Conservation (phyloP, 2,329 filamentous ascomycete species). For the Verticillium klebahnii region DNA sequence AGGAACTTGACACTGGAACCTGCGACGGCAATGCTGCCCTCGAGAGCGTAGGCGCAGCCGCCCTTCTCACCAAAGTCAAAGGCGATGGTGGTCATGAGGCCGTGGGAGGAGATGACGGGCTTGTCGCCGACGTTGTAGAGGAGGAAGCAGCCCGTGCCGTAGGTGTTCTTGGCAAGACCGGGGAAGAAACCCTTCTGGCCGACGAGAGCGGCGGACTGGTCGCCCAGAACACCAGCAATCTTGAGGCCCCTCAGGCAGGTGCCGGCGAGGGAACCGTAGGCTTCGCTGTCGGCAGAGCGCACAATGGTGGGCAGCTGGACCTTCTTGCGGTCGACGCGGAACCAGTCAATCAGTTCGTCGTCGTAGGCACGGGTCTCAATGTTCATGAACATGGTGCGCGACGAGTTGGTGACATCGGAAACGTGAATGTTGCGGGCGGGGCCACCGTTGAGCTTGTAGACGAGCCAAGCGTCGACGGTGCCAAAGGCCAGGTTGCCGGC, state of each 20-base stretch:
- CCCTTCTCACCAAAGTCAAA: slow-evolving; percentile 63
- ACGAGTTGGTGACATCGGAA: slow-evolving; percentile 79
- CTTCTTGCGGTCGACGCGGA: slow-evolving; percentile 65
- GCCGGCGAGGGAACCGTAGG: slow-evolving; percentile 59
- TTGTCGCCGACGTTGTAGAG: slow-evolving; percentile 78
- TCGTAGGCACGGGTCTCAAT: slow-evolving; percentile 72
- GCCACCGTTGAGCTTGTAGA: slow-evolving; percentile 75
- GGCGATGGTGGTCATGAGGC: slow-evolving; percentile 71
- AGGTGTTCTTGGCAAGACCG: slow-evolving; percentile 79
- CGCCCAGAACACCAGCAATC: slow-evolving; percentile 75
- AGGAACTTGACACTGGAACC: slow-evolving; percentile 71
- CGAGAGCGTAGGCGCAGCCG: slow-evolving; percentile 69
- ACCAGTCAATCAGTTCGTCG: slow-evolving; percentile 68
- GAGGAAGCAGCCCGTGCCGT: slow-evolving; percentile 80
- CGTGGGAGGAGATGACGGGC: slow-evolving; percentile 74
- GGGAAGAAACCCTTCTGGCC: slow-evolving; percentile 74
- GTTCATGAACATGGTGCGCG: slow-evolving; percentile 84
- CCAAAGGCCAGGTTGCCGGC: slow-evolving; percentile 69
- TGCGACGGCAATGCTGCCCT: slow-evolving; percentile 73
- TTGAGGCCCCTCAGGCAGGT: slow-evolving; percentile 61
- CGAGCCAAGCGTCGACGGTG: slow-evolving; percentile 76
- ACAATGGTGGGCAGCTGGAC: slow-evolving; percentile 73
- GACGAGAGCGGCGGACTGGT: slow-evolving; percentile 77
- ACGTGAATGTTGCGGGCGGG: slow-evolving; percentile 62
- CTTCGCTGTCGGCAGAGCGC: slow-evolving; percentile 63